Conservation (phyloP, 75 land plant species). For the Sequoia sempervirens region DNA sequence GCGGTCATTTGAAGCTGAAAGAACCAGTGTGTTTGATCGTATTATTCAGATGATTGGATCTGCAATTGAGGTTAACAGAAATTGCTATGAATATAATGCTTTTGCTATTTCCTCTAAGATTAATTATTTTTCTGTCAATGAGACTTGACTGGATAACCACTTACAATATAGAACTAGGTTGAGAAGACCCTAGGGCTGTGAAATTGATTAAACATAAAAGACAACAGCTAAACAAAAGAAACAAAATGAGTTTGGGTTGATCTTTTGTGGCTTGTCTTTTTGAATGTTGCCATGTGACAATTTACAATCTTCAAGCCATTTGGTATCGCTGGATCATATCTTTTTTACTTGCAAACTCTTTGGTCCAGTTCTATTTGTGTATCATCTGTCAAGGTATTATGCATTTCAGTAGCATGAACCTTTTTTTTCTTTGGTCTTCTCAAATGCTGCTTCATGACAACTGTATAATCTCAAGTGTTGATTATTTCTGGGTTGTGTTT, state of each 20-base stretch:
- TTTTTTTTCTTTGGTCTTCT: too few relatives aligned
- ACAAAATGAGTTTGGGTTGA: too few relatives aligned
- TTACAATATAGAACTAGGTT: too few relatives aligned
- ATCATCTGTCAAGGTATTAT: too few relatives aligned
- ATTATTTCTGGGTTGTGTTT: background rate
- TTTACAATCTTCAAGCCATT: background rate
- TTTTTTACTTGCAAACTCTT: background rate
- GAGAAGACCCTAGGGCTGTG: too few relatives aligned
- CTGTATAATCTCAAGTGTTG: background rate
- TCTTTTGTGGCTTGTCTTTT: background rate
- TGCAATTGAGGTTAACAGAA: conserved; percentile 78
- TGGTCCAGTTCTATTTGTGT: background rate
- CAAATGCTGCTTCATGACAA: too few relatives aligned
- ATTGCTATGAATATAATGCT: background rate
- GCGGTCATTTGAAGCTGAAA: conserved; percentile 99
- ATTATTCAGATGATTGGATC: conserved; percentile 95
- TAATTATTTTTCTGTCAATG: background rate
- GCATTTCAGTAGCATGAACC: too few relatives aligned
- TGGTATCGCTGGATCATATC: background rate
- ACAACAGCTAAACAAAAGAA: too few relatives aligned
- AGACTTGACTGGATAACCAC: too few relatives aligned
- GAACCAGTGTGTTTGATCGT: conserved; percentile 94
- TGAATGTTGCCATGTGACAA: background rate
- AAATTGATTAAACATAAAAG: too few relatives aligned
- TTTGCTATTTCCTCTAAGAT: background rate